Evolutionary conservation across 1,284 basidiomycete genomes (phyloP), one percentile per base, ranked within the genome.

Genomic region (Trichosporon sp.): DNA sequence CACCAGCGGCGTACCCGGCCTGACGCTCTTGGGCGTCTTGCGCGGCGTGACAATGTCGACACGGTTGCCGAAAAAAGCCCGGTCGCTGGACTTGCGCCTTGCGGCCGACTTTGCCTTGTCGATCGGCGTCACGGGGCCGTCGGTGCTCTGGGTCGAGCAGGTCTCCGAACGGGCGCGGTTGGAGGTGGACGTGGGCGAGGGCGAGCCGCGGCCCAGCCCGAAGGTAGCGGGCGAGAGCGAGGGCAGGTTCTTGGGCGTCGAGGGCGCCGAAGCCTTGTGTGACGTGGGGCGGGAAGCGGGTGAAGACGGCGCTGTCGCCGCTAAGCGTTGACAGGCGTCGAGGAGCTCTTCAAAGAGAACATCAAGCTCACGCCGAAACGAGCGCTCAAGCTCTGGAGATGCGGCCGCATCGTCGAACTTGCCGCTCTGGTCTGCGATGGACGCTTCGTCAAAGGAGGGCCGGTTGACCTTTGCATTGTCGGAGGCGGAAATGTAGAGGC

Each of bases 271-370:
- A 19, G 60, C 60, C 4, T 40, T 58, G 58, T 59, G 57, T 3
- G 11, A 0, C 3, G 56, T 59, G 27, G 25, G 7, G 11, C 23
- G 21, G 31, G 56, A 21, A 16, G 36, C 16, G 10, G 36, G 29
- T 4, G 52, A 14, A 36, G 23, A 34, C 27, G 34, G 29, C 0
- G 36, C 34, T 4, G 60, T 25, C 6, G n/a, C 32, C 5, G 33
- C 52, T n/a, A 10, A 34, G 4, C 25, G 23, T 29, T 59, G 54
- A 46, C 63, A 65, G 56, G 66, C 57, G 11, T 64, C 57, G 4
- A 66, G 46, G 13, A 69, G 63, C 27, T 69, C 68, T 40, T 66
- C 65, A 19, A 69, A 69, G 23, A 69, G 61, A 1, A 27, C 27
- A 57, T 69, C 68, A 21, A 69, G 36, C 37, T 66, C 67, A 21